phyloP scores from a whole-genome alignment of 768 basidiomycete species.

The Tulasnella sp. region DNA sequence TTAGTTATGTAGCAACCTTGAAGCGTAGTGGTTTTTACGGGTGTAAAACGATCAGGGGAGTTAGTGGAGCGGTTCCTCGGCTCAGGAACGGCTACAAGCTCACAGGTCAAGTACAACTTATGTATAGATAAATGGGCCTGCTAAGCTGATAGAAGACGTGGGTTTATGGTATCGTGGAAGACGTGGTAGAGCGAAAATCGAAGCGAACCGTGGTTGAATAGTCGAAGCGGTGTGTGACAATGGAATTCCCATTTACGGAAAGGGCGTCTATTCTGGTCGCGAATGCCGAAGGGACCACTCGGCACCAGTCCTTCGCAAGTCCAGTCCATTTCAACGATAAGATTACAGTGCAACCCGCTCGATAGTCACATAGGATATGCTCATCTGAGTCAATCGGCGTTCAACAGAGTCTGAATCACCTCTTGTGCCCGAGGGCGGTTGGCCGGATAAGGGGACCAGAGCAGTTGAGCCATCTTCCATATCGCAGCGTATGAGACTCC shows the following conservation, averaged over 20 bases:
- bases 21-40: background rate
- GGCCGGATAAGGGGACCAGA: conserved; percentile 19
- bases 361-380: background rate
- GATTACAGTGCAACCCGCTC: background rate
- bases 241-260: background rate
- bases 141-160: background rate
- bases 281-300: background rate
- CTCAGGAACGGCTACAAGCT: background rate
- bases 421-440: conserved; percentile 21
- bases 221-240: background rate
- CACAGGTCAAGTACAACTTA: background rate
- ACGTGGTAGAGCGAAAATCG: background rate
- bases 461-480: conserved; percentile 17
- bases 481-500: conserved; percentile 9
- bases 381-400: background rate
- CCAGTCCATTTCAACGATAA: conserved; percentile 11
- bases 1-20: background rate
- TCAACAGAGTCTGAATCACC: conserved; percentile 18
- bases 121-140: background rate
- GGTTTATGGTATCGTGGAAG: background rate
- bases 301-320: background rate
- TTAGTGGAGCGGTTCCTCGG: background rate
- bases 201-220: background rate
- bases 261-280: background rate
- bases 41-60: too few species aligned